Base-by-base conservation (phyloP, 1,139 yeast genomes). In the Yamadazyma siamensis region DNA sequence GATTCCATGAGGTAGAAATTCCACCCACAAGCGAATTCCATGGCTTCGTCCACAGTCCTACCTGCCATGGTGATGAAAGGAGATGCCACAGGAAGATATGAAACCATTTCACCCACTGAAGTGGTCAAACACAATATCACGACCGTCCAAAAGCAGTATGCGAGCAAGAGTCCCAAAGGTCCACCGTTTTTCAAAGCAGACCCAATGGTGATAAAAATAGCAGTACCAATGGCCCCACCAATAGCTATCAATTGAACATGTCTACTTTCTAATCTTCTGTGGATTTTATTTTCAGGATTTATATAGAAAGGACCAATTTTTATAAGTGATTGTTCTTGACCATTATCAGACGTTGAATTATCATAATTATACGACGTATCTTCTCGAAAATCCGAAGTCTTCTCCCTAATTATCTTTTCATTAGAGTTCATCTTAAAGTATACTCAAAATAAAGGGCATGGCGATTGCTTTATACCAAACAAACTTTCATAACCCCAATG, bases 161-260 rank as follows among this genome's bases (percentile, higher is more conserved):
- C 59, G 24, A 71, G 47, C 3, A 70, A 44, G 25, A 70, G 53
- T 1, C 71, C 69, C 31, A 69, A 49, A 1, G 76, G 75, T 4
- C 77, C 77, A 10, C 65, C 71, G n/a, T 49, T 46, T n/a, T 55
- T 52, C 31, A 71, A 57, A 5, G 69, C 64, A 8, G 66, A 65
- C 13, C 75, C 74, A 21, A 69, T 62, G 22, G 71, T 61, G 21
- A 70, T 70, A 39, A 66, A 68, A 23, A 68, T 47, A 9, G 65
- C 71, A 2, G 71, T 65, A 55, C 95, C 95, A 39, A 85, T 82
- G 34, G 86, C 71, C 38, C 94, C 94, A 49, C 94, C 94, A 43
- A 85, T 77, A 28, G 94, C 91, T 50, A 85, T 79, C 82, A 84
- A 81, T 49, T 80, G 82, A 44, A 84, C 59, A 65, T 83, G 76